Evolutionary conservation across 768 basidiomycete species (phyloP).

Genomic region (Russula compacta): DNA sequence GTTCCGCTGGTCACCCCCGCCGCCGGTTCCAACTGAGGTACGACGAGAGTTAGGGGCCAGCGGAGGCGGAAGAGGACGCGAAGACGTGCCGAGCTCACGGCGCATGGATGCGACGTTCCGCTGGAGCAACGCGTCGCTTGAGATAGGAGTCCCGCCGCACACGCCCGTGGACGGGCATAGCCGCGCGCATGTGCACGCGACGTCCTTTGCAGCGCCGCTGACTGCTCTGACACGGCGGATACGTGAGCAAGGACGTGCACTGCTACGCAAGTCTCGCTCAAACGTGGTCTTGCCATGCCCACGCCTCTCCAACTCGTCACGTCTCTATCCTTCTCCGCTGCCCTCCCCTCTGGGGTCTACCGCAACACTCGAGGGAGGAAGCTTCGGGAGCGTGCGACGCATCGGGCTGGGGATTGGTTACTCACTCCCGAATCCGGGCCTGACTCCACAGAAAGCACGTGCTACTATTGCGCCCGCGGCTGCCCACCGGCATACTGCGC

Average conservation of each 20-base stretch:
- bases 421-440: conserved; percentile 9
- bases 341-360: not conserved
- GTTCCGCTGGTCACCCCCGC: conserved; percentile 14
- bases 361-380: not conserved
- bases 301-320: not conserved
- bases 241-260: conserved; percentile 12
- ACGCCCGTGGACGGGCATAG: not conserved
- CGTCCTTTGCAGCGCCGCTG: not conserved
- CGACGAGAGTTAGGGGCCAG: not conserved
- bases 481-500: not conserved
- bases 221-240: conserved; percentile 5
- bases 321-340: not conserved
- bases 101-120: conserved; percentile 16
- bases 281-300: conserved; percentile 2
- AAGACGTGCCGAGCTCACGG: conserved; percentile 5
- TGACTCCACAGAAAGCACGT: not conserved
- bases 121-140: conserved; percentile 17
- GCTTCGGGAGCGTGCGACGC: conserved; percentile 13
- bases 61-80: not conserved
- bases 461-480: not conserved
- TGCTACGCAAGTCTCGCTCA: conserved; percentile 16
- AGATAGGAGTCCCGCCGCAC: not conserved
- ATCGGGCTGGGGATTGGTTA: conserved; percentile 20
- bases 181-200: not conserved
- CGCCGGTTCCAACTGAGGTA: conserved; percentile 1